Evolutionary conservation across 208 protist species (phyloP).

Genomic region (Crithidia bombi): DNA sequence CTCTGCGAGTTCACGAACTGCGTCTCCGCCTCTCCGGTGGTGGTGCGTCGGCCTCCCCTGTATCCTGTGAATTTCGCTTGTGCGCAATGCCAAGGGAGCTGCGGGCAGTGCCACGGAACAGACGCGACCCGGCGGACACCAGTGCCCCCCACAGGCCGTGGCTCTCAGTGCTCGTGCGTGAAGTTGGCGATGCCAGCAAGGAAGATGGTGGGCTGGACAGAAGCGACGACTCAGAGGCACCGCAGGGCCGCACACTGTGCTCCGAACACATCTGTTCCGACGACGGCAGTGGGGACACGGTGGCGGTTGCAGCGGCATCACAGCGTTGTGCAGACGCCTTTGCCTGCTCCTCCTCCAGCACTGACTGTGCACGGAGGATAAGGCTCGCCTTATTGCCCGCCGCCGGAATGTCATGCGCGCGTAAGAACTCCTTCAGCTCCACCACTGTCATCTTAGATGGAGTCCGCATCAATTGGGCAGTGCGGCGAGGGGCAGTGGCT

Average conservation of each 20-base stretch:
- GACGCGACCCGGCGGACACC: constrained; percentile 43
- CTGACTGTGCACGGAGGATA: constrained; percentile 40
- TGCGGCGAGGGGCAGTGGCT: neutral
- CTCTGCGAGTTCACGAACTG: constrained; percentile 28
- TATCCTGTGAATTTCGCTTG: neutral
- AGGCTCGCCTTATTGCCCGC: constrained; percentile 60
- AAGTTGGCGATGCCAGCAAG: constrained; percentile 9
- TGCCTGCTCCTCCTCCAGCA: constrained; percentile 2
- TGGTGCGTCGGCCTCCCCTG: neutral
- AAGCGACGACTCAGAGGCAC: neutral
- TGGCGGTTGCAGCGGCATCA: neutral
- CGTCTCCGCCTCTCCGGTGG: constrained; percentile 35
- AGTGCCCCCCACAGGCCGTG: constrained; percentile 50
- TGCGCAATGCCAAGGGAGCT: constrained; percentile 18
- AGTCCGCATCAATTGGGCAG: neutral
- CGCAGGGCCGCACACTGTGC: neutral
- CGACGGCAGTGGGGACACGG: neutral
- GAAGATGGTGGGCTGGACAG: neutral
- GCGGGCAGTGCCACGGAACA: constrained; percentile 32
- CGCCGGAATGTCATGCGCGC: constrained; percentile 41
- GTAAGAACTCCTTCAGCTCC: constrained; percentile 40
- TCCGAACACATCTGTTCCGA: neutral
- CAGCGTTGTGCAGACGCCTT: neutral
- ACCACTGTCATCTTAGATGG: constrained; percentile 41
- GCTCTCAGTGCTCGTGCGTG: constrained; percentile 21